Evolutionary conservation across 805 yeast genomes (phyloP), one percentile per base, ranked within the genome.

Genomic region (Saccharomycopsis sp.): DNA sequence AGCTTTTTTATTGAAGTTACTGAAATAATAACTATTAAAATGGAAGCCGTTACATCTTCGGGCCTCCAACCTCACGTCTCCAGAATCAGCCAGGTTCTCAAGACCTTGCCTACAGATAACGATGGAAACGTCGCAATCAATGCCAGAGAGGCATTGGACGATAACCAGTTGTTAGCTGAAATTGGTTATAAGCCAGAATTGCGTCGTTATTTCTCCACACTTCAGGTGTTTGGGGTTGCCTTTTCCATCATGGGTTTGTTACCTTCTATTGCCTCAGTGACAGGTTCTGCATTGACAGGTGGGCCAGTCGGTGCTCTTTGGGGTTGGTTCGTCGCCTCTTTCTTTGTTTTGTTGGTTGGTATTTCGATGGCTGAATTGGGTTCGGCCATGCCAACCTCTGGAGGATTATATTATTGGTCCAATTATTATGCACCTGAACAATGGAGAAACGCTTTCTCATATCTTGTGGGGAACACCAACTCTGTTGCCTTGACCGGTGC

Each of bases 331-430:
- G 65, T 82, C n/a, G 77, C 88, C 35, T 77, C 83, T 3, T 60
- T 74, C 8, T 81, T 84, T 64, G 83, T 86, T 58, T 66, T 84
- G 57, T 66, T 75, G 7, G 78, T 83, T n/a, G 90, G 89, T 19
- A 62, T 79, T 5, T 75, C 86, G n/a, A 80, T 87, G 83, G 75
- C 87, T 3, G 86, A 85, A 65, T 69, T 85, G 62, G 88, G 86
- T 0, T 78, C 85, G 41, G 80, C 90, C 1, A 79, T 84, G 63
- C 92, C 93, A 25, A 86, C 92, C 0, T 80, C 87, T 22, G 92
- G 92, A 57, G 92, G 92, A 7, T 72, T 86, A 47, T 86, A 84
- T 67, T 83, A 80, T 69, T 83, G 87, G 84, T 81, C 88, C 1
- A 82, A 77, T 69, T 78, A 82, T 67, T 85, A 83, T 67, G 83